Evolutionary conservation across 2,329 filamentous ascomycete genomes (phyloP), one percentile per base, ranked within the genome.

Genomic region (Colletotrichum sp.): DNA sequence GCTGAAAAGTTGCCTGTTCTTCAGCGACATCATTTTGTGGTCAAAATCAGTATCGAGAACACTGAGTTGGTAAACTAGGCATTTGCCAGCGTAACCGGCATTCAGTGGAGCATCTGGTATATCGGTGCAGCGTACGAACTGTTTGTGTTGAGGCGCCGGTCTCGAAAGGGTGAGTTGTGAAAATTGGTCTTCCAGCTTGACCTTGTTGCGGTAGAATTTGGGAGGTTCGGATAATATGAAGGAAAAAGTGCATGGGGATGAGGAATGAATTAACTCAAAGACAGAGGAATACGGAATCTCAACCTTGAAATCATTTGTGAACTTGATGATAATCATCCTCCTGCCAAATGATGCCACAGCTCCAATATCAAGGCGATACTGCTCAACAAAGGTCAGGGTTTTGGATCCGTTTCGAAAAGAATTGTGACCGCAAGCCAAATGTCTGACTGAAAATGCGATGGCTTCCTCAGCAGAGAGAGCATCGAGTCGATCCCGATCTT

Each of bases 211-310:
- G 69, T 90, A 91, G 68, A 91, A 88, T 2, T 85, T 85, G 0
- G 91, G 91, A 2, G 90, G 86, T 34, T 89, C 87, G 25, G 80
- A 84, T 11, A 93, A 86, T 0, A 90, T 89, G 4, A 93, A 78
- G 0, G 88, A 89, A 19, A 92, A 79, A 1, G 85, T 83, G 76
- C 83, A 71, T 77, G 84, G 66, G 25, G 80, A 39, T 36, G 81
- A 81, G 82, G 78, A 85, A 79, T 82, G 80, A 3, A 90, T 82
- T 11, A 89, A 79, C 66, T 90, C 87, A 32, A 88, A 77, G 36
- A 91, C 87, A 3, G 84, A 89, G 25, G 86, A 84, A 49, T 89
- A 88, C 0, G 88, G 84, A 16, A 92, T 87, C 65, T 90, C 68
- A 22, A 77, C n/a, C 27, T 64, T 76, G 61, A 12, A 22, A 9